phyloP scores from a whole-genome alignment of 176 grass and related monocot species.

The Secale cereale region DNA sequence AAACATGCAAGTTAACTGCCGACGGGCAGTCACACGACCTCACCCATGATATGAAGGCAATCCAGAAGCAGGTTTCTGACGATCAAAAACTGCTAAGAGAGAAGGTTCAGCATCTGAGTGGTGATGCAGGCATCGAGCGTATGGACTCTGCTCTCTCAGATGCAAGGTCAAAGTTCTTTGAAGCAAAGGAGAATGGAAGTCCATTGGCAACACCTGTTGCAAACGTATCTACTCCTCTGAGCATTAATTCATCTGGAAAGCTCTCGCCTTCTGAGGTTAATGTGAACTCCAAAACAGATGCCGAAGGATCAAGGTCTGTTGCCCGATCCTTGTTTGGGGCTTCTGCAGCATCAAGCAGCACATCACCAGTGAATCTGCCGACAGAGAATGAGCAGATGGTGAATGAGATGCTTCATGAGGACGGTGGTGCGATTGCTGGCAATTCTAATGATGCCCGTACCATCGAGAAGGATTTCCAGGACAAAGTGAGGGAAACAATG shows the following conservation, averaged over 20 bases:
- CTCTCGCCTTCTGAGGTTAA: slow-evolving; percentile 11
- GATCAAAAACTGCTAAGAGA: slow-evolving; percentile 85
- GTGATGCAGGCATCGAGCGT: slow-evolving; percentile 70
- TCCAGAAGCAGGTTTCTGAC: slow-evolving; percentile 90
- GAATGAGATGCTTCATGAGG: slow-evolving; percentile 88
- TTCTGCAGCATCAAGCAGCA: slow-evolving; percentile 23
- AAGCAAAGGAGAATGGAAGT: slow-evolving; percentile 71
- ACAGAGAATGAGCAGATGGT: slow-evolving; percentile 84
- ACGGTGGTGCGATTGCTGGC: slow-evolving; percentile 25
- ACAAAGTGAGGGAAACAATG: slow-evolving; percentile 79
- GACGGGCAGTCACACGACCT: slow-evolving; percentile 51
- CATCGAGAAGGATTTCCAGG: slow-evolving; percentile 45
- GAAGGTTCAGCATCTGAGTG: slow-evolving; percentile 92
- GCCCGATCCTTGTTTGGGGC: slow-evolving; percentile 51
- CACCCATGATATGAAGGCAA: slow-evolving; percentile 92
- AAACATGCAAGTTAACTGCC: slow-evolving; percentile 70
- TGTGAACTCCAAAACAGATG: slow-evolving; percentile 8
- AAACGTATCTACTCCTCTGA: slow-evolving; percentile 54
- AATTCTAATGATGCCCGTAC: slow-evolving; percentile 34
- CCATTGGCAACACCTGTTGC: slow-evolving; percentile 51
- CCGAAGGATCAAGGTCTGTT: slow-evolving; percentile 35
- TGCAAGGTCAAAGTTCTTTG: slow-evolving; percentile 77
- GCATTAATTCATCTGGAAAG: slow-evolving; percentile 27
- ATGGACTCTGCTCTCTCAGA: slow-evolving; percentile 86
- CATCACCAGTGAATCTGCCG: slow-evolving; percentile 33